These are phyloP conservation scores for Tricholoma hemisulphureum DNA, from an alignment of 768 basidiomycete species.

Conservation along the genomic window DNA sequence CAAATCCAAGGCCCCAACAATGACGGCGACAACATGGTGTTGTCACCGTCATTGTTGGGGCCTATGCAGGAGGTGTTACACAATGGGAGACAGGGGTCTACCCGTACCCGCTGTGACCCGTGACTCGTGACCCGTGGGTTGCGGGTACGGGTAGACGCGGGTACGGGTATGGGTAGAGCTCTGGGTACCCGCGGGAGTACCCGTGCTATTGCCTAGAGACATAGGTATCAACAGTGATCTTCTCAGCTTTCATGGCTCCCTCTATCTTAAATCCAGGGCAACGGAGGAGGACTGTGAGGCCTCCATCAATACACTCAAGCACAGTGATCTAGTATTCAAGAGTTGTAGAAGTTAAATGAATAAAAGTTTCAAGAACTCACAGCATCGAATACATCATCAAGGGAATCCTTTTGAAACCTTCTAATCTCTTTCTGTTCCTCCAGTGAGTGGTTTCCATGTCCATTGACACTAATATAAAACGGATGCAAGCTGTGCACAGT, in stretches of 20 bases:
- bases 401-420: not conserved
- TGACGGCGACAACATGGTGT: too few species aligned
- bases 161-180: too few species aligned
- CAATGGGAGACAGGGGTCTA: too few species aligned
- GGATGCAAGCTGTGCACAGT: not conserved
- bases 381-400: slow-evolving; percentile 6
- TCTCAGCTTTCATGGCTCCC: not conserved
- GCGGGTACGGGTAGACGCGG: too few species aligned
- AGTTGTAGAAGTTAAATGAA: not conserved
- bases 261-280: slow-evolving; percentile 1
- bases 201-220: too few species aligned
- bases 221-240: slow-evolving; percentile 6
- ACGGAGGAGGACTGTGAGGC: slow-evolving; percentile 6
- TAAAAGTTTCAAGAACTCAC: not conserved
- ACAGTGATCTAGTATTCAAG: slow-evolving; percentile 3
- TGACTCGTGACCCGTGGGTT: too few species aligned
- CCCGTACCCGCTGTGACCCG: too few species aligned
- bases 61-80: too few species aligned
- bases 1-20: too few species aligned
- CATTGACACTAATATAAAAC: not conserved
- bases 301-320: slow-evolving; percentile 10
- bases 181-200: too few species aligned
- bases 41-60: too few species aligned
- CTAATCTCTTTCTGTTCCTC: not conserved
- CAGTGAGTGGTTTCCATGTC: not conserved